Evolutionary conservation across 306 rosid genomes (phyloP).

Genomic region (Vigna reflexopilosa): DNA sequence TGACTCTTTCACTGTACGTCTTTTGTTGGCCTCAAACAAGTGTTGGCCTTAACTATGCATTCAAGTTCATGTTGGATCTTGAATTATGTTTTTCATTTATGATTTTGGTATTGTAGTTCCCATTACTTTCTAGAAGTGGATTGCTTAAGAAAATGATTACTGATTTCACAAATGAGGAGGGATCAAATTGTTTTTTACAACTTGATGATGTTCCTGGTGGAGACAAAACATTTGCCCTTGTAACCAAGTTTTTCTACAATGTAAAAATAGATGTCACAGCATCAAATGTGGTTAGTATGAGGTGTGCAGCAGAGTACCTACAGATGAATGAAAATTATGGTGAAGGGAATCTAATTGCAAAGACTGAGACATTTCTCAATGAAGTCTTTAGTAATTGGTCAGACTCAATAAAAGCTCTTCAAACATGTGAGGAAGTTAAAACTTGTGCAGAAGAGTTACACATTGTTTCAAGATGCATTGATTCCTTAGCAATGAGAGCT

Average conservation of each 20-base stretch:
- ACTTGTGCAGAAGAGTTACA: slow-evolving; percentile 72
- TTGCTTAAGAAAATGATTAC: slow-evolving; percentile 70
- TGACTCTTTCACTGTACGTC: neutral
- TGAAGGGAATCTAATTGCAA: slow-evolving; percentile 69
- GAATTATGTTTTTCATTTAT: neutral
- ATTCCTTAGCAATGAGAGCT: slow-evolving; percentile 79
- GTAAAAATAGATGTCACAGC: slow-evolving; percentile 70
- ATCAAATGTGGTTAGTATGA: slow-evolving; percentile 69
- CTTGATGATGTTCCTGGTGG: slow-evolving; percentile 87
- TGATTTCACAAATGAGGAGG: slow-evolving; percentile 59
- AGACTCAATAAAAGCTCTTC: slow-evolving; percentile 72
- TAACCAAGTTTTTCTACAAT: slow-evolving; percentile 74
- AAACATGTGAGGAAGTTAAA: slow-evolving; percentile 72
- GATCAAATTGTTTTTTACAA: slow-evolving; percentile 53
- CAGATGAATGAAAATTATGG: slow-evolving; percentile 76
- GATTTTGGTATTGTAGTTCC: slow-evolving; percentile 67
- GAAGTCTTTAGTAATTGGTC: slow-evolving; percentile 73
- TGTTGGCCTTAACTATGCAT: neutral
- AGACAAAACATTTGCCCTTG: slow-evolving; percentile 72
- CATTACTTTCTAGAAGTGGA: slow-evolving; percentile 89
- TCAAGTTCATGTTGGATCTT: slow-evolving; percentile 20
- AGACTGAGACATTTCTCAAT: slow-evolving; percentile 62
- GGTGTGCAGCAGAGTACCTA: slow-evolving; percentile 86
- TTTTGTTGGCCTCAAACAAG: neutral
- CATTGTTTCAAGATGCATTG: slow-evolving; percentile 80